phyloP scores from a whole-genome alignment of 164 flowering plant genomes.

The Brasenia schreberi region DNA sequence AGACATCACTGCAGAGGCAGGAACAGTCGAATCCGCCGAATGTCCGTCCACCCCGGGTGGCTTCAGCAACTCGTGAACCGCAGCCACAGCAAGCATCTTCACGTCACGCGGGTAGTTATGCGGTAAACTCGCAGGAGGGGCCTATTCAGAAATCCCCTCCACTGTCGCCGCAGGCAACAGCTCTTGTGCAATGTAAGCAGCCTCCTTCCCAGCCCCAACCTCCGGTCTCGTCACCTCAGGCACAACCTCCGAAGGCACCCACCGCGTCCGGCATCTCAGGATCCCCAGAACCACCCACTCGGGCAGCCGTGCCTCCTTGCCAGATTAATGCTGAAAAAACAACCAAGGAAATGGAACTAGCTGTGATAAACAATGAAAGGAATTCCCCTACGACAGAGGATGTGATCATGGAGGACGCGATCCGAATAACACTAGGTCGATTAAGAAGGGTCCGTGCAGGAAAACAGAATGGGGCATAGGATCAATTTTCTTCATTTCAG shows the following conservation, averaged over 20 bases:
- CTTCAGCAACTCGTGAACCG: conserved; percentile 22
- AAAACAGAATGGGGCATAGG: background rate
- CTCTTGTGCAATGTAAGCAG: conserved; percentile 11
- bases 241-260: conserved; percentile 19
- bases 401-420: conserved; percentile 42
- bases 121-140: background rate
- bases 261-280: conserved; percentile 16
- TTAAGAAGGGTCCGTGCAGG: conserved; percentile 37
- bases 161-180: conserved; percentile 18
- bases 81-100: conserved; percentile 26
- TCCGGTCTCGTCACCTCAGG: conserved; percentile 1
- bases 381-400: conserved; percentile 29
- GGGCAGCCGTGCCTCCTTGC: conserved; percentile 8
- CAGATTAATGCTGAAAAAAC: conserved; percentile 20
- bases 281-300: conserved; percentile 5
- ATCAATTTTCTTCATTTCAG: background rate
- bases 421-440: conserved; percentile 49
- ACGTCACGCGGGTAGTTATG: conserved; percentile 11
- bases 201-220: conserved; percentile 11
- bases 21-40: conserved; percentile 16
- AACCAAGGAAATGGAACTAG: conserved; percentile 20
- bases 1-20: conserved; percentile 27
- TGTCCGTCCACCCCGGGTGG: conserved; percentile 25
- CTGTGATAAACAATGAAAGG: conserved; percentile 19
- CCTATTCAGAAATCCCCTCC: background rate